Evolutionary conservation across 1,284 basidiomycete genomes (phyloP).

Genomic region (Pseudozyma sp.): DNA sequence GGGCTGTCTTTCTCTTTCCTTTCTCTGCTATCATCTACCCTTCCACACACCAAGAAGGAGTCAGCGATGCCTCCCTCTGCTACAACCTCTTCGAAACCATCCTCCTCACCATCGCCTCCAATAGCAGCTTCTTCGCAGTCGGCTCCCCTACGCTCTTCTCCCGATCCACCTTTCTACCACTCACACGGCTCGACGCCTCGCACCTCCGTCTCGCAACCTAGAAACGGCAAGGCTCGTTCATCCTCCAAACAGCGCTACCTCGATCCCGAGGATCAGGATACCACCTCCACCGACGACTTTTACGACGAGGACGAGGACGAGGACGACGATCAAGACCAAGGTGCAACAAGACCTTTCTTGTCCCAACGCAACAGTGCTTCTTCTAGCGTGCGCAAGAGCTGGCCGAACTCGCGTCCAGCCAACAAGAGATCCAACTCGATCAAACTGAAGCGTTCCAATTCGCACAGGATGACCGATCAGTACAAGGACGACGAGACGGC

Average conservation of each 20-base stretch:
- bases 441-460: constrained; percentile 42
- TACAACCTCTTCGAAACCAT: constrained; percentile 10
- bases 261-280: constrained; percentile 18
- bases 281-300: constrained; percentile 33
- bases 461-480: constrained; percentile 8
- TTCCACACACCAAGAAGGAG: background rate
- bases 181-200: constrained; percentile 36
- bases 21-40: constrained; percentile 12
- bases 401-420: constrained; percentile 10
- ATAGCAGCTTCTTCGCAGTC: constrained; percentile 5
- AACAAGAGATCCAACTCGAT: constrained; percentile 33
- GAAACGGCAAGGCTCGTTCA: constrained; percentile 23
- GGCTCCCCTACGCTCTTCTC: constrained; percentile 25
- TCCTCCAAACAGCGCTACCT: background rate
- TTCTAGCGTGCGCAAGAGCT: constrained; percentile 10
- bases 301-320: constrained; percentile 34
- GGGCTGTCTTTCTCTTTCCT: background rate
- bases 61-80: constrained; percentile 24
- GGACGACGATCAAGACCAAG: constrained; percentile 14
- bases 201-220: constrained; percentile 25
- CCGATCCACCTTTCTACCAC: constrained; percentile 32
- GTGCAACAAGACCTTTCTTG: constrained; percentile 19
- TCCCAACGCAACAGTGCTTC: constrained; percentile 14
- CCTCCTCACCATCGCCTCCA: constrained; percentile 4
- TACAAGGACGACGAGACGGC: constrained; percentile 24